Percentiles rank a stretch among this genome's conserved stretches.
phyloP scores from a whole-genome alignment of 331 rosid genomes.

The Cucumis variabilis region DNA sequence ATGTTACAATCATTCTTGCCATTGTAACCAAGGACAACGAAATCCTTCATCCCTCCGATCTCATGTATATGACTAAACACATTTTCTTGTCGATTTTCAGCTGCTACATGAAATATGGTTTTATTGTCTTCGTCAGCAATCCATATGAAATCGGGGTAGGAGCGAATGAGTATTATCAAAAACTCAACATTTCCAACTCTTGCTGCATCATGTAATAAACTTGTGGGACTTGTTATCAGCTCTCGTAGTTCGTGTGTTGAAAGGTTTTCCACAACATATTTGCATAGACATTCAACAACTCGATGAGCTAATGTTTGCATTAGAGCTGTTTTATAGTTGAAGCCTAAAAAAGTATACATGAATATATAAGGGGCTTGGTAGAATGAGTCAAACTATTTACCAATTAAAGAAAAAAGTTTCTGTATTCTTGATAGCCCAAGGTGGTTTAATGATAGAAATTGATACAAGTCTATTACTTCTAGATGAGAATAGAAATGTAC shows the following conservation, averaged over 20 bases:
- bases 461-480: no score
- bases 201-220: slow-evolving; percentile 43
- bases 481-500: no score
- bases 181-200: slow-evolving; percentile 51
- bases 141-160: slow-evolving; percentile 53
- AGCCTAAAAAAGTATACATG: not conserved
- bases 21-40: no score
- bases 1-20: no score
- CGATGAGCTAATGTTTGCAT: slow-evolving; percentile 33
- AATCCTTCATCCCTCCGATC: no score
- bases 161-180: slow-evolving; percentile 42
- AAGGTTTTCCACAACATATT: not conserved
- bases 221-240: not conserved
- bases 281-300: slow-evolving; percentile 30
- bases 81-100: slow-evolving; percentile 26
- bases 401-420: no score
- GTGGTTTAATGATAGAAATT: no score
- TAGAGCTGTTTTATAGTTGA: not conserved
- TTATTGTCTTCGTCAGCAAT: slow-evolving; percentile 39
- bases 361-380: no score
- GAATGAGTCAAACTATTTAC: no score
- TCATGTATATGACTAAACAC: not conserved
- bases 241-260: no score
- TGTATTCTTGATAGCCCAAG: no score
- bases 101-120: slow-evolving; percentile 49